Evolutionary conservation across 768 basidiomycete genomes (phyloP), one percentile per base, ranked within the genome.

Genomic region (Pisolithus albus): DNA sequence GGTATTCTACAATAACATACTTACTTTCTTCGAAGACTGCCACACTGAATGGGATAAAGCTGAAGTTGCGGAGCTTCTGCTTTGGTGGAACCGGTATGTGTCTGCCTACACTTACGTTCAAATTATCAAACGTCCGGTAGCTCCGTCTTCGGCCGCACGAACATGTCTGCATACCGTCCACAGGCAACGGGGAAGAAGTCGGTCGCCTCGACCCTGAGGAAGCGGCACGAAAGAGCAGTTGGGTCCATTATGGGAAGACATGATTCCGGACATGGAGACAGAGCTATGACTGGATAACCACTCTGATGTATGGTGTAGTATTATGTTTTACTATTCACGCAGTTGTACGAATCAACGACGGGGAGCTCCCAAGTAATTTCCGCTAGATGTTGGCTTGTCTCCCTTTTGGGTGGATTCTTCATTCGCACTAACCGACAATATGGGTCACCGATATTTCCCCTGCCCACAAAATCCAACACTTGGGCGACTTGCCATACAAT

Each of bases 21-120:
- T 80, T 13, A 68, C 75, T 0, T 53, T 83, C 9, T 82, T 83
- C 1, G 79, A 75, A 73, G 74, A 79, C 58, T 76, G 83, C 51
- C 72, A 77, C 36, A 75, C 77, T 1, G 72, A 80, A 58, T 62
- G 67, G 26, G 75, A 72, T 4, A 61, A 56, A 10, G 58, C 62
- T 10, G 62, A 66, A 15, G 73, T 80, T 59, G 61, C 50, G 26
- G 54, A 63, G 10, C 73, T 76, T 55, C 68, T 78, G 13, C 5
- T 47, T 6, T 56, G 51, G 54, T 55, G 48, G 54, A 52, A 52
- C 36, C 5, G 36, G 57, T 58, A 19, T 3, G 32, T 42, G 53
- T 24, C 30, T 46, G 45, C n/a, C 36, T 36, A 48, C 54, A 1
- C n/a, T n/a, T n/a, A n/a, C n/a, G n/a, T n/a, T 77, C 44, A 51